A percentile compares a stretch with the other conserved stretches of the same genome.
These are phyloP conservation scores for Pythium folliculosum DNA, from an alignment of 352 stramenopile species.

Conservation along the genomic window DNA sequence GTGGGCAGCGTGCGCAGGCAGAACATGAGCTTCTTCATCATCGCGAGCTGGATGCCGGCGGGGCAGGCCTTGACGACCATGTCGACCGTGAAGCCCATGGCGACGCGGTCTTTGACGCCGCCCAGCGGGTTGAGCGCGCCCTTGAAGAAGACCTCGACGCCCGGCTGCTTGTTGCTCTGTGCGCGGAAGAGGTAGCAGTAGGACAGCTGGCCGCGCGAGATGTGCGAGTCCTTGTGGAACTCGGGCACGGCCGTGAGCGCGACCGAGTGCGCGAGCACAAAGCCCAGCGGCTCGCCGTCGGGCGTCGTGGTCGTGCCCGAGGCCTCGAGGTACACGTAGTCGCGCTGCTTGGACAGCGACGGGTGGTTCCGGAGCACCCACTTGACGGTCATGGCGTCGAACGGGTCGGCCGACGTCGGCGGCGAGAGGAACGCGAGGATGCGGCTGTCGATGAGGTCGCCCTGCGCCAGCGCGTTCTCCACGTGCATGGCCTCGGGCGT, in stretches of 20 bases:
- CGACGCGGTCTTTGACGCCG: conserved; percentile 46
- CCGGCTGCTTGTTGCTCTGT: conserved; percentile 25
- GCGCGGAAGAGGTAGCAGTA: conserved; percentile 58
- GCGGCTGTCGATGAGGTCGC: conserved; percentile 56
- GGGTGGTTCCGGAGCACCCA: conserved; percentile 61
- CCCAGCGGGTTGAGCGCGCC: conserved; percentile 51
- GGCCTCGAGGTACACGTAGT: conserved; percentile 70
- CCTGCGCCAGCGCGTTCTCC: conserved; percentile 44
- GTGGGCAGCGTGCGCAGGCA: conserved; percentile 40
- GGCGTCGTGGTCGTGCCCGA: conserved; percentile 53
- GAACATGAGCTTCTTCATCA: conserved; percentile 77
- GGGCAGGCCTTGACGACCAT: conserved; percentile 37
- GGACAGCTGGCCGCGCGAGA: conserved; percentile 55
- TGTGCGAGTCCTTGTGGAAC: conserved; percentile 66
- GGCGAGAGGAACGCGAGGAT: conserved; percentile 52
- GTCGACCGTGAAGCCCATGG: conserved; percentile 49
- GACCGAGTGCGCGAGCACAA: conserved; percentile 64
- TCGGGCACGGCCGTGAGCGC: conserved; percentile 46
- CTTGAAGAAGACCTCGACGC: conserved; percentile 61
- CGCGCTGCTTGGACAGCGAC: conserved; percentile 56
- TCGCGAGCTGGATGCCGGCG: conserved; percentile 57
- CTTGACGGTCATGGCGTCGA: conserved; percentile 64
- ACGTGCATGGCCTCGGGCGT: conserved; percentile 65
- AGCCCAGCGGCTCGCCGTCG: conserved; percentile 57
- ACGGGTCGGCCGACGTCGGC: conserved; percentile 47